Evolutionary conservation across 192 early-diverging fungal species (phyloP).

Genomic region (Linnemannia elongata): DNA sequence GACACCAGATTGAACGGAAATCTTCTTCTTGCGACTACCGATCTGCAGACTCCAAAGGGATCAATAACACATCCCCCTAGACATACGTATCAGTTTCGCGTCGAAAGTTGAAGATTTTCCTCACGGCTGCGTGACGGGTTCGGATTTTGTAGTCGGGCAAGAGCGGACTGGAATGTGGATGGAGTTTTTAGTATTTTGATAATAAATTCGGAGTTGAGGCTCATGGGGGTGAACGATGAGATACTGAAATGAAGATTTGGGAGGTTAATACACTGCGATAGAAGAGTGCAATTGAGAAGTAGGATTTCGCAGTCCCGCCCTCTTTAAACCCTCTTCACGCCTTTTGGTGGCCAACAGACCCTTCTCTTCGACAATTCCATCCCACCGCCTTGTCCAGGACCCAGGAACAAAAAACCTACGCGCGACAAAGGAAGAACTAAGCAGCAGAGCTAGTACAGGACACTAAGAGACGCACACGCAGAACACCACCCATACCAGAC

Average conservation of each 20-base stretch:
- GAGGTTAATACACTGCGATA: background rate
- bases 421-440: background rate
- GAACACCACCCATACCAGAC: no score
- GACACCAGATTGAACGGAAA: slow-evolving; percentile 42
- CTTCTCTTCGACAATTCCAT: no score
- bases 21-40: slow-evolving; percentile 33
- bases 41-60: slow-evolving; percentile 3
- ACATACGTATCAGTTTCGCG: slow-evolving; percentile 34
- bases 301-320: background rate
- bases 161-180: background rate
- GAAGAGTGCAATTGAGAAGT: background rate
- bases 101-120: slow-evolving; percentile 32
- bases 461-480: background rate
- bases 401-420: background rate
- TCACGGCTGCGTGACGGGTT: slow-evolving; percentile 20
- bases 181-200: background rate
- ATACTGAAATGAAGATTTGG: background rate
- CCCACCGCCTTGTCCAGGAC: no score
- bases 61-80: background rate
- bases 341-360: no score
- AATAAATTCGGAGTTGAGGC: background rate
- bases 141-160: background rate
- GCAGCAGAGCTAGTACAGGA: background rate
- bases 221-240: background rate
- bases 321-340: background rate